phyloP scores from a whole-genome alignment of 805 yeast genomes.

The Starmerella bombicola region DNA sequence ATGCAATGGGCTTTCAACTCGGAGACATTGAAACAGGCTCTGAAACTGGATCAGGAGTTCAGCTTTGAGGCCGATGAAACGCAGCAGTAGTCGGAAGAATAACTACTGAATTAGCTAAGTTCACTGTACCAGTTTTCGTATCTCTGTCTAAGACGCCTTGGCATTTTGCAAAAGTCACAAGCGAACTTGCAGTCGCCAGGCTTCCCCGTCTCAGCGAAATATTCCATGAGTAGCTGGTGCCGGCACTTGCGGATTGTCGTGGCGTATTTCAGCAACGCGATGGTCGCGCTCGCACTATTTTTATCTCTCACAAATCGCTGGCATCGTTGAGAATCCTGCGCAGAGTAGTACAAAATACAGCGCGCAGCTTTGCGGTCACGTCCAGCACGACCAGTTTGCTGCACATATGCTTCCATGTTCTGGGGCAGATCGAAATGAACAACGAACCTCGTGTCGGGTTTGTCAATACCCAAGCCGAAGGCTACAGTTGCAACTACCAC shows the following conservation, averaged over 20 bases:
- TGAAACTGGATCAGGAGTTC: constrained; percentile 30
- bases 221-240: constrained; percentile 69
- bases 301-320: constrained; percentile 51
- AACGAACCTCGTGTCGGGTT: constrained; percentile 86
- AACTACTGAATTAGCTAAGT: not conserved
- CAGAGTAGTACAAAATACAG: constrained; percentile 61
- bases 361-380: constrained; percentile 80
- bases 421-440: constrained; percentile 80
- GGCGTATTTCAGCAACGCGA: constrained; percentile 17
- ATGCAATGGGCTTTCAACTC: constrained; percentile 59
- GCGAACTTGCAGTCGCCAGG: constrained; percentile 45
- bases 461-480: constrained; percentile 98
- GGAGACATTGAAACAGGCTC: constrained; percentile 37
- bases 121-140: constrained; percentile 17
- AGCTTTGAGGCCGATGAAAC: not conserved
- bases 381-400: constrained; percentile 97
- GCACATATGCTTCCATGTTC: constrained; percentile 88
- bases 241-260: constrained; percentile 58
- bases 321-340: constrained; percentile 36
- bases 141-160: constrained; percentile 7
- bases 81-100: not conserved
- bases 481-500: constrained; percentile 95
- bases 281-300: constrained; percentile 2
- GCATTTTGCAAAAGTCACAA: constrained; percentile 67
- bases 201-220: constrained; percentile 56